These are phyloP conservation scores for Sphagnurus paluster DNA, from an alignment of 1,284 basidiomycete species.

Conservation along the genomic window DNA sequence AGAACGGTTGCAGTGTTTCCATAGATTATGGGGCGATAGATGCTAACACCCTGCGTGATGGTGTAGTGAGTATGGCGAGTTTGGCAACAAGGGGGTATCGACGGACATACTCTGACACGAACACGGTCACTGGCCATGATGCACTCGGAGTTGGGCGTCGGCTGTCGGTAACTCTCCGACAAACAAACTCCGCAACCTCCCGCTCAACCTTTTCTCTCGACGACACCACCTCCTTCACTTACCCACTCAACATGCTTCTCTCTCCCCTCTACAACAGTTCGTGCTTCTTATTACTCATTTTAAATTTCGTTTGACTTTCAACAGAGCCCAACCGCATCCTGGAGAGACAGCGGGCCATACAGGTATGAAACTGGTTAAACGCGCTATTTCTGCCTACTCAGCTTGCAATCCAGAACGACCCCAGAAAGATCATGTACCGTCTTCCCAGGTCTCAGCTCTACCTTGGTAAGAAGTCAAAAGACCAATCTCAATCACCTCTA, in stretches of 20 bases:
- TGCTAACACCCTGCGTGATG: conserved; percentile 73
- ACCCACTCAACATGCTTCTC: conserved; percentile 45
- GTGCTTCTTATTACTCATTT: conserved; percentile 11
- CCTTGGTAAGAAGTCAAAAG: conserved; percentile 34
- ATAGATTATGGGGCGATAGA: conserved; percentile 92
- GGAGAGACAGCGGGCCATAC: conserved; percentile 63
- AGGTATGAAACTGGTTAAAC: conserved; percentile 43
- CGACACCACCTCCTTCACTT: conserved; percentile 18
- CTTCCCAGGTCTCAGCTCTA: conserved; percentile 39
- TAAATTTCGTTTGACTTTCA: conserved; percentile 13
- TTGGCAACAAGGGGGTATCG: conserved; percentile 12
- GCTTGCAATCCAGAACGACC: conserved; percentile 32
- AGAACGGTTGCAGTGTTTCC: conserved; percentile 92
- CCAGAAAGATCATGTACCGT: conserved; percentile 35
- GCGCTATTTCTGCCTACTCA: conserved; percentile 2
- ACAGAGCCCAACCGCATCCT: conserved; percentile 64
- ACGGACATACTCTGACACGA: conserved; percentile 64
- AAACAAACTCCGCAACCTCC: conserved; percentile 42
- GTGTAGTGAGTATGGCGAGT: conserved; percentile 11
- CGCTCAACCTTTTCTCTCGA: conserved; percentile 25
- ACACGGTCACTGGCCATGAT: conserved; percentile 66
- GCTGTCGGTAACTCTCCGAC: conserved; percentile 23
- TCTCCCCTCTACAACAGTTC: conserved; percentile 56
- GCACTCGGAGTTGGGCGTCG: conserved; percentile 17
- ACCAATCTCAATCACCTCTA: too few relatives aligned